Conservation (phyloP, 495 filamentous ascomycete species). For the Zalerion maritima region DNA sequence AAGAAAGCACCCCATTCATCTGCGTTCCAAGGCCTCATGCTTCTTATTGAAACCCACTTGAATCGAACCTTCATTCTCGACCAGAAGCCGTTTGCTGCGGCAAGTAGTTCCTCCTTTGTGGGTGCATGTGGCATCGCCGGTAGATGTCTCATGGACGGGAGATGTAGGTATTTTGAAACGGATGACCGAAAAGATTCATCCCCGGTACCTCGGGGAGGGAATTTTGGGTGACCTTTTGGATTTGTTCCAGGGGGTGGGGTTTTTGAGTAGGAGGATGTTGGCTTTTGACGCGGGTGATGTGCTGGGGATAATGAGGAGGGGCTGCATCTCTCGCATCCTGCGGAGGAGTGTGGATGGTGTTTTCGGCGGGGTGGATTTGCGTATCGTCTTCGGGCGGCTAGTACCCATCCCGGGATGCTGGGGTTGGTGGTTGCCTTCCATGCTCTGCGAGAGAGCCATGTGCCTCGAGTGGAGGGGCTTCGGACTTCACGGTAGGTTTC, state of each 20-base stretch:
- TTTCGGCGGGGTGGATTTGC: too few relatives aligned
- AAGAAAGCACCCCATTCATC: conserved; percentile 93
- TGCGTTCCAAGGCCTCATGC: conserved; percentile 84
- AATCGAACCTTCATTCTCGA: conserved; percentile 82
- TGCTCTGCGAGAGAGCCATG: too few relatives aligned
- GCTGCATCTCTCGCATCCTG: not conserved
- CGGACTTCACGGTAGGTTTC: too few relatives aligned
- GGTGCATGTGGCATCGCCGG: conserved; percentile 66
- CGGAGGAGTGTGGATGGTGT: too few relatives aligned
- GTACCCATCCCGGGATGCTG: too few relatives aligned
- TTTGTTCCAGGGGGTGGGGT: conserved; percentile 3
- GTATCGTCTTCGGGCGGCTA: too few relatives aligned
- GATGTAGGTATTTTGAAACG: conserved; percentile 43
- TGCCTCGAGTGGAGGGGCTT: too few relatives aligned
- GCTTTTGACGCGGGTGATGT: too few relatives aligned
- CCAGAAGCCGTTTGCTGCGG: conserved; percentile 85
- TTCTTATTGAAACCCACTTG: conserved; percentile 95
- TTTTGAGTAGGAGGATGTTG: conserved; percentile 9
- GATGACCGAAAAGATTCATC: conserved; percentile 21
- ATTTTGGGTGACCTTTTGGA: conserved; percentile 3
- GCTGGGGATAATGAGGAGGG: too few relatives aligned
- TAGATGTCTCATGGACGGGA: conserved; percentile 40
- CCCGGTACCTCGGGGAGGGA: conserved; percentile 11
- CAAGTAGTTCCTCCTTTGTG: conserved; percentile 84
- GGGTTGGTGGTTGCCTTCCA: too few relatives aligned